Percentiles rank a stretch among this genome's conserved stretches.
Conservation (phyloP, 768 basidiomycete genomes). For the Lentinula detonsa region DNA sequence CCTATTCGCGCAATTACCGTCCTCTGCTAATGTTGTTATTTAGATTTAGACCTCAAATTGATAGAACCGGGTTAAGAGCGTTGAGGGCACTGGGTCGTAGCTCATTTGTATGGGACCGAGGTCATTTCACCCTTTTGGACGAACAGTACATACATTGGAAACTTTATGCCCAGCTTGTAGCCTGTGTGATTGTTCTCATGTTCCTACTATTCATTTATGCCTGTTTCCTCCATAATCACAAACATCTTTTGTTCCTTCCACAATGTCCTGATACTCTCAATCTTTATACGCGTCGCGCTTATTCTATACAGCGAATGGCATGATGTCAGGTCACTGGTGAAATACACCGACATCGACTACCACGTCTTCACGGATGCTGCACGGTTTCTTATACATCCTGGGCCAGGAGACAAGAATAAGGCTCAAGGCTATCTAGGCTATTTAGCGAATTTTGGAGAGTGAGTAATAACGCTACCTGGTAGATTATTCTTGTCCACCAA, state of each 20-base stretch:
- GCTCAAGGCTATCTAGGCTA: conserved; percentile 56
- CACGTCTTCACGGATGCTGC: conserved; percentile 93
- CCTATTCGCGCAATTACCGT: not conserved
- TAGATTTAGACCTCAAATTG: conserved; percentile 28
- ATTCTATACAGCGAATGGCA: conserved; percentile 90
- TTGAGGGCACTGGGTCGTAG: not conserved
- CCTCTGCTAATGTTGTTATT: conserved; percentile 2
- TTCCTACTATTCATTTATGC: conserved; percentile 6
- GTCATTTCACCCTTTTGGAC: not conserved
- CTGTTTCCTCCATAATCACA: conserved; percentile 13
- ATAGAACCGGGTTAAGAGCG: not conserved
- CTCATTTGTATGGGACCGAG: not conserved
- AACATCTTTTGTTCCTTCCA: conserved; percentile 34
- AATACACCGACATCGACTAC: conserved; percentile 99
- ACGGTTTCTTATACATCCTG: conserved; percentile 51
- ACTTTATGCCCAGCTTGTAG: not conserved
- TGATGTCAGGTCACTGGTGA: conserved; percentile 73
- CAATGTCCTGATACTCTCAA: conserved; percentile 46
- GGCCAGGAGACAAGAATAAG: conserved; percentile 33
- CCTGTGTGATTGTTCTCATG: not conserved
- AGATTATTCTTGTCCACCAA: conserved; percentile 8
- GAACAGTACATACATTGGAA: not conserved
- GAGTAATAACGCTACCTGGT: conserved; percentile 26
- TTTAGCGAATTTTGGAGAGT: conserved; percentile 62
- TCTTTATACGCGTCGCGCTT: conserved; percentile 58